Conservation (phyloP, 495 filamentous ascomycete genomes). For the Staphylotrichum tortipilum region DNA sequence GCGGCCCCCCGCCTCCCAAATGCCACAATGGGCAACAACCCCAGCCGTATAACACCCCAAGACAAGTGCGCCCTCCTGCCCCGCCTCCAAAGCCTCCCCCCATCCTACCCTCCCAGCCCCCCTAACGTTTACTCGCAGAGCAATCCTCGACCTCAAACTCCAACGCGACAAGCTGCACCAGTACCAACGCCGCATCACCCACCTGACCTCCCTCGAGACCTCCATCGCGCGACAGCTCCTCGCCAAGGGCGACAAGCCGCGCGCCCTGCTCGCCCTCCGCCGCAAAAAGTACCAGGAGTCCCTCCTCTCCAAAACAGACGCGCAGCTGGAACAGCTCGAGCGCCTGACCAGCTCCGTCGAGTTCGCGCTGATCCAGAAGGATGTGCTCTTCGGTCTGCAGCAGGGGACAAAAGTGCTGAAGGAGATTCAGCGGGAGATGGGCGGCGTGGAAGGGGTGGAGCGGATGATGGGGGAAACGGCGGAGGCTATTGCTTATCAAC, state of each 20-base stretch:
- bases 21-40: conserved; percentile 34
- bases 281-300: conserved; percentile 96
- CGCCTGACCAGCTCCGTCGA: conserved; percentile 76
- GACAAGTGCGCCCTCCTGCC: conserved; percentile 29
- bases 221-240: conserved; percentile 77
- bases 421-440: conserved; percentile 93
- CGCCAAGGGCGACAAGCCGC: conserved; percentile 59
- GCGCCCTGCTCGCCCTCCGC: conserved; percentile 80
- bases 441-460: conserved; percentile 84
- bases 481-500: conserved; percentile 81
- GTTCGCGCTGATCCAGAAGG: conserved; percentile 91
- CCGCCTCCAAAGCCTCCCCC: neutral
- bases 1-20: neutral
- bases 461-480: conserved; percentile 85
- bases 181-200: conserved; percentile 80
- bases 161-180: conserved; percentile 95
- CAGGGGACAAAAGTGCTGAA: conserved; percentile 84
- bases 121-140: conserved; percentile 29
- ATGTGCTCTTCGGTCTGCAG: conserved; percentile 83
- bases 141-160: conserved; percentile 93
- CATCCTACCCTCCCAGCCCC: neutral
- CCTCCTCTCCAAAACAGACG: conserved; percentile 80
- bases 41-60: conserved; percentile 40
- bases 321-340: conserved; percentile 81
- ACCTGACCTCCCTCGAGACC: conserved; percentile 75